Evolutionary conservation across 2,329 filamentous ascomycete genomes (phyloP).

Genomic region (Grosmannia serpens): DNA sequence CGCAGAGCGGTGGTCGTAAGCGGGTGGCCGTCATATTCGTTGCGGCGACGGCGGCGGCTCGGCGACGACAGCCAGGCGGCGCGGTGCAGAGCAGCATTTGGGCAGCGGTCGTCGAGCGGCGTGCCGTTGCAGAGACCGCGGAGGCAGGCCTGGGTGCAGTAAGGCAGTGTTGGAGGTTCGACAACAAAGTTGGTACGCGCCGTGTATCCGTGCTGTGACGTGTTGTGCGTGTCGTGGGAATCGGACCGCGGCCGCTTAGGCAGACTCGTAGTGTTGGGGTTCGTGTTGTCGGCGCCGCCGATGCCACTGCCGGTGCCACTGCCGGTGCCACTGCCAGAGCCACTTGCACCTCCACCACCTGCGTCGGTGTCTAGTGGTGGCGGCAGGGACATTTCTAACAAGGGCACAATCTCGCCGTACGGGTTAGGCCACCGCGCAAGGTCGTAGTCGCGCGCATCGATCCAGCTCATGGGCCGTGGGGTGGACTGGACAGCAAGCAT

Average conservation of each 20-base stretch:
- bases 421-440: not conserved
- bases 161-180: not conserved
- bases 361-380: not conserved
- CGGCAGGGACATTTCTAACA: not conserved
- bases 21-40: not conserved
- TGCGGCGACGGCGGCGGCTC: not conserved
- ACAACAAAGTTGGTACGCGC: not conserved
- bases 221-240: too few species aligned
- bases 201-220: not conserved
- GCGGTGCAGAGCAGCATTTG: slow-evolving; percentile 1
- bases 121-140: not conserved
- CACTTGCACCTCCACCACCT: not conserved
- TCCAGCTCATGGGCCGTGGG: not conserved
- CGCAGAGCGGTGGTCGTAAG: not conserved
- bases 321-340: not conserved
- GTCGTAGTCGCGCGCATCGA: not conserved
- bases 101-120: not conserved
- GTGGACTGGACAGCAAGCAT: not conserved
- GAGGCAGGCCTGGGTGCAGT: slow-evolving; percentile 2
- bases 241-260: too few species aligned
- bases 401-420: not conserved
- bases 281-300: too few species aligned
- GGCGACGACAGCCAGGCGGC: too few species aligned
- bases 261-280: too few species aligned
- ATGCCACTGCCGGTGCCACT: not conserved